A percentile compares a stretch with the other conserved stretches of the same genome.
Evolutionary conservation across 371 early-diverging fungal genomes (phyloP).

Genomic region (Synchytrium microbalum): DNA sequence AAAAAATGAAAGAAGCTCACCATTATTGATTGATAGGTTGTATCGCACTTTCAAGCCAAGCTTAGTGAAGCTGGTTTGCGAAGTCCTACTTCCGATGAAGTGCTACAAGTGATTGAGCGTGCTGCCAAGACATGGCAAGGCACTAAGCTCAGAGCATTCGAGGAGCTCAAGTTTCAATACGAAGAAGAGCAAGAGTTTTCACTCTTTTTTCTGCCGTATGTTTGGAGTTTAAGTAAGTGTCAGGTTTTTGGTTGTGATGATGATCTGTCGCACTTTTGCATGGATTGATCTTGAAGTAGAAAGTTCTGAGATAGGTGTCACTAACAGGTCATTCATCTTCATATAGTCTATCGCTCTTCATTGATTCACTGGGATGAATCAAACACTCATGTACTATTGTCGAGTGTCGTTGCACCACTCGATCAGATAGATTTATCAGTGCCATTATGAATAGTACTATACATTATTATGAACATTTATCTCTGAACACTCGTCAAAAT

Average conservation of each 20-base stretch:
- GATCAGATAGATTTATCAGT: slow-evolving; percentile 5
- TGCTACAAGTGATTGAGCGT: slow-evolving; percentile 55
- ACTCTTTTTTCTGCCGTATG: slow-evolving; percentile 63
- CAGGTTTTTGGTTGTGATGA: slow-evolving; percentile 7
- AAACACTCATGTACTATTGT: slow-evolving; percentile 42
- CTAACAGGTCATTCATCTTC: background rate
- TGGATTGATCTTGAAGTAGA: background rate
- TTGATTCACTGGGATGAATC: slow-evolving; percentile 66
- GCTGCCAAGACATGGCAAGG: slow-evolving; percentile 62
- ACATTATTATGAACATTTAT: slow-evolving; percentile 1
- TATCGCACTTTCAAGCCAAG: slow-evolving; percentile 52
- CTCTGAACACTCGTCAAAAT: too few relatives aligned
- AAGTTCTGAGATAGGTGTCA: background rate
- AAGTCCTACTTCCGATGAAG: slow-evolving; percentile 58
- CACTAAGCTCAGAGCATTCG: slow-evolving; percentile 40
- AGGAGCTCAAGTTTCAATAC: slow-evolving; percentile 58
- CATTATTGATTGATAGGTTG: slow-evolving; percentile 35
- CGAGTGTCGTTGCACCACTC: slow-evolving; percentile 30
- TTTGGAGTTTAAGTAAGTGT: slow-evolving; percentile 55
- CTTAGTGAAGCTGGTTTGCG: slow-evolving; percentile 57
- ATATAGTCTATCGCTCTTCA: slow-evolving; percentile 21
- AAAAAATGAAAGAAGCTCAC: background rate
- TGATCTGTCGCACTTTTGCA: slow-evolving; percentile 6
- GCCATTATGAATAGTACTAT: background rate
- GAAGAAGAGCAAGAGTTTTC: slow-evolving; percentile 53